Conservation (phyloP, 2,329 filamentous ascomycete genomes). For the Paraphaeosphaeria sporulosa region DNA sequence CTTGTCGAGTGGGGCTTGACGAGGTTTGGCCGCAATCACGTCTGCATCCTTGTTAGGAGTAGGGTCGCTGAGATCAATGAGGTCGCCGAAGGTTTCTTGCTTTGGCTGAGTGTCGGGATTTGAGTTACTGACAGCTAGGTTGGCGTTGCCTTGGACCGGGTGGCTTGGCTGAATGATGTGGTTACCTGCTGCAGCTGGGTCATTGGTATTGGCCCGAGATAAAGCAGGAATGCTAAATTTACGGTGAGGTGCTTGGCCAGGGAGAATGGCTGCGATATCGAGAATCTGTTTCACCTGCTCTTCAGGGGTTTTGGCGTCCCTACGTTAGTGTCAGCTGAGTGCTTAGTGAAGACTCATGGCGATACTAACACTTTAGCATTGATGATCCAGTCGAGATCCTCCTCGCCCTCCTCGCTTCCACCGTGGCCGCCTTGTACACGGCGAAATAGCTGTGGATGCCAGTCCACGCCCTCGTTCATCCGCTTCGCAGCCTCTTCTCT, state of each 20-base stretch:
- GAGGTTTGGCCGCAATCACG: conserved; percentile 7
- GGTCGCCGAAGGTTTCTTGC: conserved; percentile 48
- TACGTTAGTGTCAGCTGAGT: conserved; percentile 19
- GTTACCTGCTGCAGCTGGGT: conserved; percentile 11
- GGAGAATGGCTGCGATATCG: conserved; percentile 82
- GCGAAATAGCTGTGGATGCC: conserved; percentile 88
- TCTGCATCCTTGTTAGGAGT: conserved; percentile 31
- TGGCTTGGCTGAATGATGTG: neutral
- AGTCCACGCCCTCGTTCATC: conserved; percentile 80
- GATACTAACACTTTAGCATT: conserved; percentile 77
- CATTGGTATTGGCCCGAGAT: conserved; percentile 52
- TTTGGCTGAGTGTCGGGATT: conserved; percentile 18
- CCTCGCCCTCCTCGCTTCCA: conserved; percentile 79
- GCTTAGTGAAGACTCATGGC: neutral
- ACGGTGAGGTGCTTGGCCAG: conserved; percentile 70
- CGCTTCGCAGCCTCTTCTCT: conserved; percentile 85
- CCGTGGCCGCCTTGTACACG: conserved; percentile 74
- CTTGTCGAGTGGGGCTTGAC: conserved; percentile 20
- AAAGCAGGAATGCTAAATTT: conserved; percentile 64
- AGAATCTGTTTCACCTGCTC: conserved; percentile 83
- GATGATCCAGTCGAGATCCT: conserved; percentile 94
- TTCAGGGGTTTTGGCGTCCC: conserved; percentile 69
- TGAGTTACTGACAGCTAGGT: conserved; percentile 11
- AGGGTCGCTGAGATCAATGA: conserved; percentile 67
- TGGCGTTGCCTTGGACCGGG: conserved; percentile 18